A percentile compares a stretch with the other conserved stretches of the same genome.
Evolutionary conservation across 345 rosid genomes (phyloP).

Genomic region (Lenwebbia sp.): DNA sequence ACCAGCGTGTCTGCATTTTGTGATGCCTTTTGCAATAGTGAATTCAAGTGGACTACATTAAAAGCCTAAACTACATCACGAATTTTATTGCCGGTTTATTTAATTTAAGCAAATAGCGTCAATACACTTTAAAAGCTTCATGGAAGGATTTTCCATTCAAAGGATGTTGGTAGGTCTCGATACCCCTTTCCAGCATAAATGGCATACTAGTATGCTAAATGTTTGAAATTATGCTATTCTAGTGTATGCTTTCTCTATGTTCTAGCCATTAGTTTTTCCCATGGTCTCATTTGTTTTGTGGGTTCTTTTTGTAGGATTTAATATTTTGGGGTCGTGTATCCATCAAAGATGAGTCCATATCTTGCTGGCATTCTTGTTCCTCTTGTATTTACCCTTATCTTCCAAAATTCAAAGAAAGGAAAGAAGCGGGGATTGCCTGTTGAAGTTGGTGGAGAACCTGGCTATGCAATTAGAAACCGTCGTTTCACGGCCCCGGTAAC

Average conservation of each 20-base stretch:
- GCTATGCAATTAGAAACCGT: slow-evolving; percentile 56
- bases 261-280: background rate
- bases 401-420: slow-evolving; percentile 40
- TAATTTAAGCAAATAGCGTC: too few relatives aligned
- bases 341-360: slow-evolving; percentile 63
- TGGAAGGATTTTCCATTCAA: too few relatives aligned
- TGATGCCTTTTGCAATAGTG: background rate
- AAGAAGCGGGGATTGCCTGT: slow-evolving; percentile 72
- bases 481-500: slow-evolving; percentile 39
- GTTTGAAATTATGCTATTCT: background rate
- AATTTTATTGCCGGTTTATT: too few relatives aligned
- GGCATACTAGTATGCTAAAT: too few relatives aligned
- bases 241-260: background rate
- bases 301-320: background rate
- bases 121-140: too few relatives aligned
- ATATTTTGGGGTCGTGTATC: background rate
- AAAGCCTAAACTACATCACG: too few relatives aligned
- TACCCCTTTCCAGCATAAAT: too few relatives aligned
- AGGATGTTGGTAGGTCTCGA: too few relatives aligned
- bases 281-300: background rate
- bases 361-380: slow-evolving; percentile 65
- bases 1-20: background rate
- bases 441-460: slow-evolving; percentile 82
- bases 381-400: slow-evolving; percentile 46
- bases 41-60: too few relatives aligned